Evolutionary conservation across 1,284 basidiomycete genomes (phyloP).

Genomic region (Ganoderma multipileum): DNA sequence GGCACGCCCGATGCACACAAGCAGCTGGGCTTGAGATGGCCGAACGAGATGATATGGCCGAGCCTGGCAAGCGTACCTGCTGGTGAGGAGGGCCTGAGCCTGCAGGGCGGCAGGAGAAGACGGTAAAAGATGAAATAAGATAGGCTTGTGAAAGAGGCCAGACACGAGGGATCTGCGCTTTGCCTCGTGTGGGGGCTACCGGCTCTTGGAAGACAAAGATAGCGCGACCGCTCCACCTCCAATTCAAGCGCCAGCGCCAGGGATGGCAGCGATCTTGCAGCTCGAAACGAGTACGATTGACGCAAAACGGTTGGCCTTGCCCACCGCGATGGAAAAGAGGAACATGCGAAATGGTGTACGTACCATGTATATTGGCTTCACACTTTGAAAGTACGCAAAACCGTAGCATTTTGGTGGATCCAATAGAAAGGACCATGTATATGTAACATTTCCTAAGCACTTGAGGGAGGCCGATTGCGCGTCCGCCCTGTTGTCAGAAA

Average conservation of each 20-base stretch:
- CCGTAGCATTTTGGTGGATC: background rate
- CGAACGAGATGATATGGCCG: constrained; percentile 6
- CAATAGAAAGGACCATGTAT: background rate
- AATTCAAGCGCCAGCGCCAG: background rate
- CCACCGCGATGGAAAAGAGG: no score
- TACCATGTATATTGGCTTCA: background rate
- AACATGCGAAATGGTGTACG: background rate
- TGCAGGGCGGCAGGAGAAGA: background rate
- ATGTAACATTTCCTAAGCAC: background rate
- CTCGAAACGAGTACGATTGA: no score
- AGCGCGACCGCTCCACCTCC: background rate
- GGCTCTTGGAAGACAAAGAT: background rate
- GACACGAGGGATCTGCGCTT: constrained; percentile 12
- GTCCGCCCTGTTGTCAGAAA: no score
- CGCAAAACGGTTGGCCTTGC: no score
- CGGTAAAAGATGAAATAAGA: constrained; percentile 14
- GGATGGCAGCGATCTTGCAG: background rate
- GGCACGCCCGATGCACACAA: background rate
- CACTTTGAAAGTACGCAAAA: background rate
- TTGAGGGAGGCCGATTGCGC: background rate
- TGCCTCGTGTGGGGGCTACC: constrained; percentile 18
- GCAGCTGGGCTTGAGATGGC: background rate
- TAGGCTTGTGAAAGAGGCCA: constrained; percentile 10
- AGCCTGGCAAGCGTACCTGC: constrained; percentile 12
- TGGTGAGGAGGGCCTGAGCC: background rate